These are phyloP conservation scores for Neobulgaria alba DNA, from an alignment of 2,329 filamentous ascomycete species.

Conservation along the genomic window DNA sequence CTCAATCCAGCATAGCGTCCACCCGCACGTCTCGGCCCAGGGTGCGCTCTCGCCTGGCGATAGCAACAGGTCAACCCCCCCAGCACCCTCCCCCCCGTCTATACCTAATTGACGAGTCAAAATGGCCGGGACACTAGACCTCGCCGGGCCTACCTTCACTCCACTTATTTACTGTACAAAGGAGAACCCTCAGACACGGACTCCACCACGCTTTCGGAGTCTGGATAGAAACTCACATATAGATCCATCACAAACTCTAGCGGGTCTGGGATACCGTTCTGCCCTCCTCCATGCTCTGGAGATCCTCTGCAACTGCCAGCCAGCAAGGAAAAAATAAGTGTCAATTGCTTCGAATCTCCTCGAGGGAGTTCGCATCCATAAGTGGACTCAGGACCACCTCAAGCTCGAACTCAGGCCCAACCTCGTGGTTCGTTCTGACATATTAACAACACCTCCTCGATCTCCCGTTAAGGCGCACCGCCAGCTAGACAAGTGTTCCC, in stretches of 20 bases:
- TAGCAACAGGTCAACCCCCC: neutral
- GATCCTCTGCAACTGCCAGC: neutral
- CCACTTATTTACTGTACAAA: constrained; percentile 15
- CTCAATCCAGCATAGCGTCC: constrained; percentile 3
- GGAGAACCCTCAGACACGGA: constrained; percentile 14
- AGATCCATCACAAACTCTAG: constrained; percentile 11
- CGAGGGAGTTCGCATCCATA: too few relatives aligned
- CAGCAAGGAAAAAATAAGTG: neutral
- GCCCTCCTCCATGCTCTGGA: neutral
- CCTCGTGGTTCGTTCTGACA: neutral
- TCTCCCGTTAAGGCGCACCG: neutral
- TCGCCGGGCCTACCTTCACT: constrained; percentile 6
- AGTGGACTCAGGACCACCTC: neutral
- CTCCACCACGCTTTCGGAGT: constrained; percentile 17
- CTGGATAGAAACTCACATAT: constrained; percentile 14
- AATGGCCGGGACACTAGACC: constrained; percentile 1
- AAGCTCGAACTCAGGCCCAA: neutral
- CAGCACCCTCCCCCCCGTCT: constrained; percentile 2
- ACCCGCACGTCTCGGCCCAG: neutral
- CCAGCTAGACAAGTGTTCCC: neutral
- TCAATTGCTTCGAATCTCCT: neutral
- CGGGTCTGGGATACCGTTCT: constrained; percentile 3
- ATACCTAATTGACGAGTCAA: constrained; percentile 19
- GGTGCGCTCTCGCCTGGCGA: neutral
- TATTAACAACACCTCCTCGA: neutral